Evolutionary conservation across 1,284 basidiomycete species (phyloP), one percentile per base, ranked within the genome.

Genomic region (Microbotryomycetes sp.): DNA sequence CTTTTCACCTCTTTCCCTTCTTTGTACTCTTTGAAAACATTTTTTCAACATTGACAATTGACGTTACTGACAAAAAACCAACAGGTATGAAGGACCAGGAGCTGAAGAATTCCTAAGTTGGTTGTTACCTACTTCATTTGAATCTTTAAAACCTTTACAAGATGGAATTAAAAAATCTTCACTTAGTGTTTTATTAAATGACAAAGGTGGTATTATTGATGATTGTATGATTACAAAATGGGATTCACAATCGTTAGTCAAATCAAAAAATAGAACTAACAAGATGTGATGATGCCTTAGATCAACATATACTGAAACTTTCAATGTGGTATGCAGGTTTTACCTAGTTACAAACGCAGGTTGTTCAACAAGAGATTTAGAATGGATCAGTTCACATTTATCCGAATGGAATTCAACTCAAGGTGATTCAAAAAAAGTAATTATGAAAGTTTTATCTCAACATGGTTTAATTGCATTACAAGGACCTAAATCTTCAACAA

Each of bases 261-360:
- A 14, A 16, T 12, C 53, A 16, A 4, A 22, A 22, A 54, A 26
- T 36, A 22, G n/a, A 23, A 15, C 28, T 31, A 19, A 48, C 50
- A 23, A 22, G 19, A 42, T 30, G 30, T 22, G 7, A 29, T 49
- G 16, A 26, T 15, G 31, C 42, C n/a, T 28, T 31, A 54, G n/a
- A 28, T 42, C 3, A 36, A 30, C n/a, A 4, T 52, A 4, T 26
- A 4, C 25, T 48, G n/a, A 53, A 22, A 6, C 16, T 4, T 2
- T 15, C 32, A 4, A 15, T 1, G 2, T 3, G n/a, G 3, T 16
- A n/a, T 81, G 85, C 68, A 83, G 84, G 0, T 97, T 86, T 77
- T 98, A 97, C 76, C 86, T 97, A 49, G 96, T 98, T 47, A 98
- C 94, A 0, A 98, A 98, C 74, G 96, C 94, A 2, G 92, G 89